These are phyloP conservation scores for Misopates orontium DNA, from an alignment of 257 asterid species.

Conservation along the genomic window DNA sequence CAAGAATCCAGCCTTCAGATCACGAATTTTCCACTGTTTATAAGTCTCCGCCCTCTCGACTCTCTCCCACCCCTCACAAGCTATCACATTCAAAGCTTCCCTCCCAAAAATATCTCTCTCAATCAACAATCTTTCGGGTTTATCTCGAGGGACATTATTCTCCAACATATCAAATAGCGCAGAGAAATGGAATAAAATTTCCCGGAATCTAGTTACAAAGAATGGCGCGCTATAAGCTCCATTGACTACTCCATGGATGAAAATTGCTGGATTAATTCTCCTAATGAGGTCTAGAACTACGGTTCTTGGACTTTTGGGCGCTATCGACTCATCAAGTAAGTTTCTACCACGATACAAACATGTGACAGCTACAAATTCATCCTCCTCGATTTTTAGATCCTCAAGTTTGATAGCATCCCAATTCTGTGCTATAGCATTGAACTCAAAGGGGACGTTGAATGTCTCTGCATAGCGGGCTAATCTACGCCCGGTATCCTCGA, in stretches of 20 bases:
- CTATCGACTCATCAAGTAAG: constrained; percentile 62
- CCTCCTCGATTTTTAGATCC: constrained; percentile 60
- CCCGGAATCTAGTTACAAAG: constrained; percentile 44
- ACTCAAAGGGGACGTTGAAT: constrained; percentile 65
- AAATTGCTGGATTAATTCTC: constrained; percentile 37
- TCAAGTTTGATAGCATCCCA: constrained; percentile 67
- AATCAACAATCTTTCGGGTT: constrained; percentile 29
- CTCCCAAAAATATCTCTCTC: constrained; percentile 41
- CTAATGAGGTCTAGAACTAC: constrained; percentile 33
- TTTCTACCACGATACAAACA: constrained; percentile 53
- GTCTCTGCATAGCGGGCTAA: constrained; percentile 48
- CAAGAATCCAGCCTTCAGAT: constrained; percentile 39
- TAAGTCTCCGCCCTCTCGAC: constrained; percentile 49
- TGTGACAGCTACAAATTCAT: constrained; percentile 60
- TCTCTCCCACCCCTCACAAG: constrained; percentile 51
- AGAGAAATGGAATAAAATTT: constrained; percentile 42
- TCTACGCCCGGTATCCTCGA: constrained; percentile 68
- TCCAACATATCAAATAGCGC: constrained; percentile 46
- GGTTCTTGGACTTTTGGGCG: constrained; percentile 51
- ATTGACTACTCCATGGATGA: constrained; percentile 34
- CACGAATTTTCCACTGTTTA: constrained; percentile 47
- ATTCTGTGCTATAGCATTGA: constrained; percentile 57
- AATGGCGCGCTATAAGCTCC: constrained; percentile 40
- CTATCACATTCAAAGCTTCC: constrained; percentile 44
- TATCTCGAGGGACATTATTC: constrained; percentile 34